phyloP scores from a whole-genome alignment of 2,329 filamentous ascomycete species.

The Phoma sp. region DNA sequence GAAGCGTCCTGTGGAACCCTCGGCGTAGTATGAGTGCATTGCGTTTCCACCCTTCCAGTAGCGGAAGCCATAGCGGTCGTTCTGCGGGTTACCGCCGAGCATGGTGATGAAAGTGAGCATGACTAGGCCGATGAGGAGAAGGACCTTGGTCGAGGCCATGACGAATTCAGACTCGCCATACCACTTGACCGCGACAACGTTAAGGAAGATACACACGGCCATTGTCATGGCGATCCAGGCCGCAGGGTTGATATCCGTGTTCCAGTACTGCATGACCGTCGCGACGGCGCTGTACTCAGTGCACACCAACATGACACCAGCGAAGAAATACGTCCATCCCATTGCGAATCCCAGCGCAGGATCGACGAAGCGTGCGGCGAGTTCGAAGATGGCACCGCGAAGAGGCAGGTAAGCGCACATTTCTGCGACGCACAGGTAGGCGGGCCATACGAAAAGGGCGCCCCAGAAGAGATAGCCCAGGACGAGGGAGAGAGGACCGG shows the following conservation, averaged over 20 bases:
- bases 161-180: conserved; percentile 50
- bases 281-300: conserved; percentile 42
- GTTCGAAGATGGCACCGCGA: conserved; percentile 78
- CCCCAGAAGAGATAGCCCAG: conserved; percentile 72
- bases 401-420: conserved; percentile 83
- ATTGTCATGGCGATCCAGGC: conserved; percentile 50
- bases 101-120: conserved; percentile 63
- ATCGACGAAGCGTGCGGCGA: conserved; percentile 77
- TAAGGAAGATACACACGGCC: conserved; percentile 43
- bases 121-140: conserved; percentile 55
- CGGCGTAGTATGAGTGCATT: conserved; percentile 58
- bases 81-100: conserved; percentile 63
- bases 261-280: conserved; percentile 49
- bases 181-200: conserved; percentile 47
- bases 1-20: conserved; percentile 59
- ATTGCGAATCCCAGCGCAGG: conserved; percentile 79
- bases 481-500: conserved; percentile 65
- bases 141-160: conserved; percentile 42
- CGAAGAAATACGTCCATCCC: conserved; percentile 69
- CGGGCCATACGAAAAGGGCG: conserved; percentile 29
- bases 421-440: conserved; percentile 75
- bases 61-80: conserved; percentile 61
- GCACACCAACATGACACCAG: conserved; percentile 19
- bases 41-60: conserved; percentile 66
- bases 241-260: conserved; percentile 40